Conservation (phyloP, 2,329 filamentous ascomycete species). For the Aspergillus floridensis region DNA sequence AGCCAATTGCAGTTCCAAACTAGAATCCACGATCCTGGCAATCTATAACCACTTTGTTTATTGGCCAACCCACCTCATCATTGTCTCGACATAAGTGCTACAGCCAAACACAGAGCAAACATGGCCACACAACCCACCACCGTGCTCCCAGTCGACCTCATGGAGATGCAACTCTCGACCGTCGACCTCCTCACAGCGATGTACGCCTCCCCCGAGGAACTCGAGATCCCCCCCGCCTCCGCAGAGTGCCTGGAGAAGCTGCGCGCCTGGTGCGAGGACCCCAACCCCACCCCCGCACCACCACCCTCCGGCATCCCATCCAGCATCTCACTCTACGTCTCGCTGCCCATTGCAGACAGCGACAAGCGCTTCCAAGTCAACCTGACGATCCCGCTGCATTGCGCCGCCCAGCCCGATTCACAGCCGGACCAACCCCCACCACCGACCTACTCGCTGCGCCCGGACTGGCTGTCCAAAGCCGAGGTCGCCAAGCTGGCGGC, state of each 20-base stretch:
- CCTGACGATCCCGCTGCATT: constrained; percentile 27
- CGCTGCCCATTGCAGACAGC: constrained; percentile 24
- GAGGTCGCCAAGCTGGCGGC: constrained; percentile 41
- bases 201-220: constrained; percentile 45
- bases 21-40: too few species aligned
- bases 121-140: not conserved
- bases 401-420: constrained; percentile 1
- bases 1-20: too few species aligned
- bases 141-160: constrained; percentile 43
- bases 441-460: constrained; percentile 40
- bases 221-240: constrained; percentile 43
- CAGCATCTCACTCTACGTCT: constrained; percentile 24
- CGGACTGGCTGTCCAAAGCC: constrained; percentile 53
- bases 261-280: constrained; percentile 27
- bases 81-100: too few species aligned
- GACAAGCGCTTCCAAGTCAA: constrained; percentile 29
- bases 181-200: constrained; percentile 55
- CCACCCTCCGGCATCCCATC: constrained; percentile 18
- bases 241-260: constrained; percentile 26
- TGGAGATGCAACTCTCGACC: constrained; percentile 50
- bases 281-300: not conserved
- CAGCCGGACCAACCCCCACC: constrained; percentile 24
- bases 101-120: not conserved
- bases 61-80: too few species aligned
- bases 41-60: too few species aligned